Evolutionary conservation across 2,329 filamentous ascomycete species (phyloP), one percentile per base, ranked within the genome.

Genomic region (Neophaeococcomyces mojaviensis): DNA sequence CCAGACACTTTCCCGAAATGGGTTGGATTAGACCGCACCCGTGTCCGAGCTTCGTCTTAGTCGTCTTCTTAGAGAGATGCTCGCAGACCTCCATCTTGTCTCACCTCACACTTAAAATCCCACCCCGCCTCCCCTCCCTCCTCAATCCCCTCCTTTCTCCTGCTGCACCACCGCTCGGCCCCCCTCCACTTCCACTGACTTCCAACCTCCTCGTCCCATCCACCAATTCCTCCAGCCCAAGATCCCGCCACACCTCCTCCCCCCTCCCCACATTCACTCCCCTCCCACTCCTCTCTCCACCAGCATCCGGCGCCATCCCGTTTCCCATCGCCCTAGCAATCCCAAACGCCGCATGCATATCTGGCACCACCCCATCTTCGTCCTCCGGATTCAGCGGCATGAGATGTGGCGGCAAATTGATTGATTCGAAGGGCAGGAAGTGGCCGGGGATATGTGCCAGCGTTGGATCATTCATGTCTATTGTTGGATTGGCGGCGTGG

Each of bases 311-410:
- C 45, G 53, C 50, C 68, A 67, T 61, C 77, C 74, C 39, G 68
- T 65, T 49, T 68, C 68, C 39, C 57, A 78, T 80, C 0, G 78
- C 79, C 34, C 78, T 67, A 59, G 77, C 72, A 48, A 83, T 83
- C 1, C 79, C 79, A 63, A 82, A 83, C 2, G 78, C 79, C 0
- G 79, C 79, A 61, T 82, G 79, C 61, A 82, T 78, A 54, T 82
- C 78, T 0, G 79, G 79, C 12, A 82, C 78, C 2, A 82, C 76
- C 53, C 82, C 79, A 50, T 82, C 79, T 59, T 83, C 78, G 51
- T 82, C 79, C 58, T 82, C 79, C 0, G 79, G 79, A 51, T 82
- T 82, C 12, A 78, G 62, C 0, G 79, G 79, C 57, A 81, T 77
- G 47, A 79, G 73, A 48, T 81, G 74, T 13, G 74, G 71, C 5